These are phyloP conservation scores for Backusella tuberculispora DNA, from an alignment of 192 early-diverging fungal species.

Conservation along the genomic window DNA sequence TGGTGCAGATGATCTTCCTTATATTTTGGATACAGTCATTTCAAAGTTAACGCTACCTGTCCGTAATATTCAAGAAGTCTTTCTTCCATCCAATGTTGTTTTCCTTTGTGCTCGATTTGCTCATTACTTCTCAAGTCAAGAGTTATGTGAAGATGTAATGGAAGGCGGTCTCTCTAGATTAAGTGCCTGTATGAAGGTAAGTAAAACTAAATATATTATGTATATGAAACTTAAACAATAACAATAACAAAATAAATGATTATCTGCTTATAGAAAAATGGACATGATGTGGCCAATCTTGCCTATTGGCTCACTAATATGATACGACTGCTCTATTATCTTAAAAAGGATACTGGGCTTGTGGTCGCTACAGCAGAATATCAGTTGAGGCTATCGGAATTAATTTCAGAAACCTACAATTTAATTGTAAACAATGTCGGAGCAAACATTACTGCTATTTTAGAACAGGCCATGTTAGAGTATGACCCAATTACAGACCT, in stretches of 20 bases:
- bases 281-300: conserved; percentile 40
- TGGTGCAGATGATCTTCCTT: conserved; percentile 64
- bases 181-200: conserved; percentile 53
- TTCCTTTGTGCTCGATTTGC: conserved; percentile 90
- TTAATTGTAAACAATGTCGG: conserved; percentile 66
- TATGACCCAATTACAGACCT: conserved; percentile 74
- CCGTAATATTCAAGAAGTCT: conserved; percentile 60
- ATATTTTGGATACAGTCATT: conserved; percentile 75
- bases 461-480: conserved; percentile 70
- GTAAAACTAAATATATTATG: conserved; percentile 21
- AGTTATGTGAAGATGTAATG: conserved; percentile 73
- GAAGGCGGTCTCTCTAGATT: conserved; percentile 59
- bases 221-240: neutral
- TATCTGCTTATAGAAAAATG: conserved; percentile 20
- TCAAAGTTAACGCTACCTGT: conserved; percentile 63
- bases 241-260: too few species aligned
- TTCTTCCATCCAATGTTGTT: conserved; percentile 82
- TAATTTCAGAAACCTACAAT: conserved; percentile 73
- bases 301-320: conserved; percentile 88
- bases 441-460: conserved; percentile 61
- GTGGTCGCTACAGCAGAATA: conserved; percentile 66
- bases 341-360: conserved; percentile 84
- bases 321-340: conserved; percentile 79
- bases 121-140: conserved; percentile 73
- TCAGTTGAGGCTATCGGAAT: conserved; percentile 80